A percentile compares a stretch with the other conserved stretches of the same genome.
These are phyloP conservation scores for Pyrenophora seminiperda DNA, from an alignment of 2,329 filamentous ascomycete species.

Conservation along the genomic window DNA sequence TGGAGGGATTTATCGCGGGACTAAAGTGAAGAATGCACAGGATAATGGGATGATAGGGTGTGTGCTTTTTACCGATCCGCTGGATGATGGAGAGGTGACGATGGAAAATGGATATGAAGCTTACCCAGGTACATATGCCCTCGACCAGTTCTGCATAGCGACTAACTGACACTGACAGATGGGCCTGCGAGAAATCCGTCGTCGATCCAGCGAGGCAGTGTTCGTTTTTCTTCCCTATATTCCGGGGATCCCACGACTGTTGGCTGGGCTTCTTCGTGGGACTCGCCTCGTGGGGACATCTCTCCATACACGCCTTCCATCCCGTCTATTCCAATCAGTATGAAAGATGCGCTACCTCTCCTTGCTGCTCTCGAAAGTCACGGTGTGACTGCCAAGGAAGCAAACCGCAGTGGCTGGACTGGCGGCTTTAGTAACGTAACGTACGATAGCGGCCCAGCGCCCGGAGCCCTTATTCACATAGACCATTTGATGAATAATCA, in stretches of 20 bases:
- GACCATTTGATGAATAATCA: conserved; percentile 79
- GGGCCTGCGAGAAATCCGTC: conserved; percentile 54
- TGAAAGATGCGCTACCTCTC: conserved; percentile 77
- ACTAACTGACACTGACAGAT: conserved; percentile 46
- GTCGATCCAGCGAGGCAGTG: conserved; percentile 53
- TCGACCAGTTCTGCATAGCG: too few species aligned
- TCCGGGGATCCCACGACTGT: conserved; percentile 49
- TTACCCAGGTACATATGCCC: conserved; percentile 43
- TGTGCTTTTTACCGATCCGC: conserved; percentile 54
- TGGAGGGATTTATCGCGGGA: conserved; percentile 52
- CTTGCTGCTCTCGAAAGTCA: conserved; percentile 81
- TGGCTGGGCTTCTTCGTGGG: conserved; percentile 81
- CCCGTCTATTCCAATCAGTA: conserved; percentile 86
- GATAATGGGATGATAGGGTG: conserved; percentile 51
- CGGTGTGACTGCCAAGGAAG: conserved; percentile 61
- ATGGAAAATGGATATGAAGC: conserved; percentile 46
- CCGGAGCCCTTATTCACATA: conserved; percentile 53
- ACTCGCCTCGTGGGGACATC: conserved; percentile 66
- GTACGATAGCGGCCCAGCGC: conserved; percentile 51
- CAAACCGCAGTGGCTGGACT: conserved; percentile 48
- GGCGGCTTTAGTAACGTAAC: conserved; percentile 42
- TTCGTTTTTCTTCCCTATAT: conserved; percentile 66
- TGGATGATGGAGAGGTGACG: conserved; percentile 52
- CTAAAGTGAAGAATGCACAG: conserved; percentile 57
- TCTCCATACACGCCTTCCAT: conserved; percentile 67